Conservation (phyloP, 2,329 filamentous ascomycete species). For the Leptographium lundbergii region DNA sequence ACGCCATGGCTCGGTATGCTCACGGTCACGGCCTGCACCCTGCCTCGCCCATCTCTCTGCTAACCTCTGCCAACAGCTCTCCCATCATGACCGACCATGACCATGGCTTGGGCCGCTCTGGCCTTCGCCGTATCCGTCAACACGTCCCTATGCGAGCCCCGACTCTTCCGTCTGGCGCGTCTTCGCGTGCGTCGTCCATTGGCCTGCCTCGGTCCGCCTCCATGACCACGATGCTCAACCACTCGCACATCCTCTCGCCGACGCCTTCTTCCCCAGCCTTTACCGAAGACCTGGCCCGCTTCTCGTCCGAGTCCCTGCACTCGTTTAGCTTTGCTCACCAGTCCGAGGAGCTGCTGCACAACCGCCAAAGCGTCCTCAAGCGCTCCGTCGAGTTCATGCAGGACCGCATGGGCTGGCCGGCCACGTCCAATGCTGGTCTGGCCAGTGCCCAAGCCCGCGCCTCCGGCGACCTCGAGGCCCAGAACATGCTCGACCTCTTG, state of each 20-base stretch:
- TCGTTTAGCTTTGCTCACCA: slow-evolving; percentile 97
- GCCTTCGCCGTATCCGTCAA: slow-evolving; percentile 87
- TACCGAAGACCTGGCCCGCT: slow-evolving; percentile 79
- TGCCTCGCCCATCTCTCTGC: neutral
- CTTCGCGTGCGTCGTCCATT: slow-evolving; percentile 47
- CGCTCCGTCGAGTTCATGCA: slow-evolving; percentile 94
- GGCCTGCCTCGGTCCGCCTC: slow-evolving; percentile 55
- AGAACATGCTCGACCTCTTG: slow-evolving; percentile 82
- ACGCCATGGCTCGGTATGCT: slow-evolving; percentile 61
- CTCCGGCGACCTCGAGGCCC: slow-evolving; percentile 72
- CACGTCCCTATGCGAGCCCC: slow-evolving; percentile 56
- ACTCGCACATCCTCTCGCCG: slow-evolving; percentile 28
- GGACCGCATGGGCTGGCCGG: slow-evolving; percentile 72
- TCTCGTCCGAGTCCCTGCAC: slow-evolving; percentile 90
- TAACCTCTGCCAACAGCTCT: slow-evolving; percentile 50
- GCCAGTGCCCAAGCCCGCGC: slow-evolving; percentile 73
- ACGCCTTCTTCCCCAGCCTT: slow-evolving; percentile 62
- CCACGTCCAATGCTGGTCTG: slow-evolving; percentile 57
- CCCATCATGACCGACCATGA: slow-evolving; percentile 77
- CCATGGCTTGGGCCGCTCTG: slow-evolving; percentile 72
- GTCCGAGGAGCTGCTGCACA: slow-evolving; percentile 84
- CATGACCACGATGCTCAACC: slow-evolving; percentile 49
- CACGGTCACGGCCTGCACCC: neutral
- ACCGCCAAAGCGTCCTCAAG: slow-evolving; percentile 83
- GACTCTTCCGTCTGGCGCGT: slow-evolving; percentile 51